Base-by-base conservation (phyloP, 2,329 filamentous ascomycete species). In the Blumeria graminis region DNA sequence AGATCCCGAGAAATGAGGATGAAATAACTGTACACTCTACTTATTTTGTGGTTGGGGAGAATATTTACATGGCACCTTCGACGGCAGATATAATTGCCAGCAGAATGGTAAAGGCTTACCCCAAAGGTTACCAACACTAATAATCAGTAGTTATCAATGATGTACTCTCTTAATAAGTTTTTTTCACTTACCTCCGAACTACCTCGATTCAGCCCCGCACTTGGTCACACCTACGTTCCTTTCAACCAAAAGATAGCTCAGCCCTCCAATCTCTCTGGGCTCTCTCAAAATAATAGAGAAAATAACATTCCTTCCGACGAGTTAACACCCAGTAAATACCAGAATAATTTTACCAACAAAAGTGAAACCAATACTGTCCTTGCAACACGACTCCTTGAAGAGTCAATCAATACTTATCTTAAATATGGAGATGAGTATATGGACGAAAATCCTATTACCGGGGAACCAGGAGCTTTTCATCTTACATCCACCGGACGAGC, bases 401-500 rank as follows among this genome's bases (percentile, higher is more conserved):
- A 81, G 61, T 76, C 78, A 0, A 74, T 79, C 59, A 67, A 71
- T 61, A 71, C 77, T 43, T 76, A 80, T 61, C 70, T 77, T 66
- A 73, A 72, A 59, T 77, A 76, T 61, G 79, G 78, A 39, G 75
- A 77, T 53, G 78, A 82, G 60, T 82, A 79, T 64, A 76, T 82
- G 67, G 77, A 83, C 66, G 77, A 82, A 65, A 82, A 81, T 61
- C 78, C 79, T 45, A 82, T 83, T 62, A 81, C 78, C 0, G 80
- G 80, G 53, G 73, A 75, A 34, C 80, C 80, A 0, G 80, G 80
- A 54, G 77, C 80, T 56, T 83, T 82, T 66, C 77, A 81, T 61
- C 71, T 82, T 10, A 75, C 75, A 8, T 78, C 76, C 7, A 81
- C 77, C 0, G 78, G 79, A 1, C 72, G 77, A 33, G 64, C 63